These are phyloP conservation scores for Brassica carinata DNA, from an alignment of 345 rosid genomes.

Conservation along the genomic window DNA sequence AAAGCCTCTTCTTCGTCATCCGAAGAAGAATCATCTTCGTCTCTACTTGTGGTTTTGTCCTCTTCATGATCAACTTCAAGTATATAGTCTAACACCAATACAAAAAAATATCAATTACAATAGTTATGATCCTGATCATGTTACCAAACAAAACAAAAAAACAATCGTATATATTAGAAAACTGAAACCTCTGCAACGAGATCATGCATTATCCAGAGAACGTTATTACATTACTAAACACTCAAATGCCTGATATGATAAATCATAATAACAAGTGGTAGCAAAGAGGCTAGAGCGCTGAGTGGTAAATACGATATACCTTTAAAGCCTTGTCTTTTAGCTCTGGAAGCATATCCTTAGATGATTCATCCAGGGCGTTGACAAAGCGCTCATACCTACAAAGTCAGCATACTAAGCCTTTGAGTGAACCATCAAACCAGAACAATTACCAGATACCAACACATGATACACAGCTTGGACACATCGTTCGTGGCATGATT, in stretches of 20 bases:
- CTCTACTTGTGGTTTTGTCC: slow-evolving; percentile 39
- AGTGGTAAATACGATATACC: slow-evolving; percentile 48
- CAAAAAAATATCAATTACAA: neutral
- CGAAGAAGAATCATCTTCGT: slow-evolving; percentile 56
- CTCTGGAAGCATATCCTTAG: slow-evolving; percentile 82
- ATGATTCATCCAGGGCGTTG: slow-evolving; percentile 85
- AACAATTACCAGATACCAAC: neutral
- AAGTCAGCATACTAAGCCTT: slow-evolving; percentile 18
- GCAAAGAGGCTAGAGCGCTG: slow-evolving; percentile 7
- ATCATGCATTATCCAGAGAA: slow-evolving; percentile 8
- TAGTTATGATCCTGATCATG: neutral
- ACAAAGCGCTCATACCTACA: slow-evolving; percentile 87
- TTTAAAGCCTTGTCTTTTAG: slow-evolving; percentile 88
- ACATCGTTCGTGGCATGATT: neutral
- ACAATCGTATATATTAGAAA: neutral
- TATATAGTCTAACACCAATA: slow-evolving; percentile 65
- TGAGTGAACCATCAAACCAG: neutral
- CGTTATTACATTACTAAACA: neutral
- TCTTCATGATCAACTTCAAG: slow-evolving; percentile 33
- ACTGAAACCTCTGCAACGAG: neutral
- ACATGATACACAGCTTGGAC: slow-evolving; percentile 4
- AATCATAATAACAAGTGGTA: neutral
- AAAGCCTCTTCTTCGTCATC: slow-evolving; percentile 56
- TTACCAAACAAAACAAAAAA: slow-evolving; percentile 7
- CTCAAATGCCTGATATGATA: neutral